Evolutionary conservation across 2,329 filamentous ascomycete species (phyloP).

Genomic region (Aspergillus pseudoviridinutans): DNA sequence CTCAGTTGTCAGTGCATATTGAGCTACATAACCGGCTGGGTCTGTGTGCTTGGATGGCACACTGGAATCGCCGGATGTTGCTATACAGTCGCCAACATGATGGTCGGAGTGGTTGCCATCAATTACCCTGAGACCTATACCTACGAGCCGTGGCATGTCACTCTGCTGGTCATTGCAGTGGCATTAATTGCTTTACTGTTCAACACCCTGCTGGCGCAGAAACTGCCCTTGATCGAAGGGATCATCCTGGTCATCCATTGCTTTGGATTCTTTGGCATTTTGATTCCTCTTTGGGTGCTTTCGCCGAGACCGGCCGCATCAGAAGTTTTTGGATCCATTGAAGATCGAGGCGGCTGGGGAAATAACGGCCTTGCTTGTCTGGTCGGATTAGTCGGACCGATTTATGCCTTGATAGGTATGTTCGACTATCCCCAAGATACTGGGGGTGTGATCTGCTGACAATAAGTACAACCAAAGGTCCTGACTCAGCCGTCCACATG

Average conservation of each 20-base stretch:
- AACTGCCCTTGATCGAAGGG: conserved; percentile 28
- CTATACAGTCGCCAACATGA: conserved; percentile 29
- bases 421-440: not conserved
- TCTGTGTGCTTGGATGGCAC: conserved; percentile 29
- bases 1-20: conserved; percentile 30
- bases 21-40: conserved; percentile 30
- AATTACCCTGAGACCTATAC: conserved; percentile 23
- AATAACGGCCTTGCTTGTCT: conserved; percentile 25
- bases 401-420: conserved; percentile 20
- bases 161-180: conserved; percentile 23
- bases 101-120: conserved; percentile 31
- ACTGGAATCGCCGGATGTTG: conserved; percentile 22
- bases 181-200: conserved; percentile 22
- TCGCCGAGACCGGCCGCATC: conserved; percentile 24
- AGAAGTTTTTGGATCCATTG: conserved; percentile 23
- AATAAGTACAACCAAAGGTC: conserved; percentile 15
- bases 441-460: not conserved
- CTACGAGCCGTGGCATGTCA: conserved; percentile 28
- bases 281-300: conserved; percentile 21
- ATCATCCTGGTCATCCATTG: conserved; percentile 30
- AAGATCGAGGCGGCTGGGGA: conserved; percentile 23
- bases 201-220: conserved; percentile 24
- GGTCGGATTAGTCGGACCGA: conserved; percentile 21
- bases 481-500: conserved; percentile 35
- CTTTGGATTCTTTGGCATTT: conserved; percentile 28